Percentiles rank a stretch among this genome's conserved stretches.
phyloP scores from a whole-genome alignment of 768 basidiomycete genomes.

The Russula sp. region DNA sequence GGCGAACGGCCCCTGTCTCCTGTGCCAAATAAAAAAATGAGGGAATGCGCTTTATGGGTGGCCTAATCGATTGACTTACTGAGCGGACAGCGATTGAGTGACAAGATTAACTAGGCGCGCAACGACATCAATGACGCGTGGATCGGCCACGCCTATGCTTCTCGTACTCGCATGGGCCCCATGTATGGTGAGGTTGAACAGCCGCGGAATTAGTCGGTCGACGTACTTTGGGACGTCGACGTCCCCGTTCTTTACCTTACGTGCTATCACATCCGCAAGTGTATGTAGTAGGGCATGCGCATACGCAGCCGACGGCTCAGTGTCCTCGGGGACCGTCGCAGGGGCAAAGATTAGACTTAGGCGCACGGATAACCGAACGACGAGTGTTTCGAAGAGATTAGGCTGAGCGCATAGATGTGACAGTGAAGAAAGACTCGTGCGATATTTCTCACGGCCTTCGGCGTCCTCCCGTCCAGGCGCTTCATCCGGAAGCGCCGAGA shows the following conservation, averaged over 20 bases:
- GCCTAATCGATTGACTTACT: conserved; percentile 43
- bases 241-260: conserved; percentile 43
- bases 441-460: conserved; percentile 52
- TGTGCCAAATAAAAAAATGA: conserved; percentile 26
- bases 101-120: conserved; percentile 63
- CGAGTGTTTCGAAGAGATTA: conserved; percentile 76
- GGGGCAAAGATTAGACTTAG: conserved; percentile 59
- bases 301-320: conserved; percentile 71
- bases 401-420: conserved; percentile 64
- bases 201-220: conserved; percentile 61
- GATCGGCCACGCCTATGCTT: conserved; percentile 33
- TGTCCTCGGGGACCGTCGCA: conserved; percentile 30
- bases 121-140: conserved; percentile 51
- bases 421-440: conserved; percentile 61
- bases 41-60: no score
- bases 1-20: conserved; percentile 59
- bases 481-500: conserved; percentile 61
- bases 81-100: conserved; percentile 49
- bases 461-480: conserved; percentile 50
- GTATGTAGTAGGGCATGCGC: conserved; percentile 75
- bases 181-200: conserved; percentile 59
- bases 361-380: conserved; percentile 69
- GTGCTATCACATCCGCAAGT: conserved; percentile 51
- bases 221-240: conserved; percentile 74
- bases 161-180: conserved; percentile 29